Conservation (phyloP, 2,329 filamentous ascomycete species). For the Clarireedia paspali region DNA sequence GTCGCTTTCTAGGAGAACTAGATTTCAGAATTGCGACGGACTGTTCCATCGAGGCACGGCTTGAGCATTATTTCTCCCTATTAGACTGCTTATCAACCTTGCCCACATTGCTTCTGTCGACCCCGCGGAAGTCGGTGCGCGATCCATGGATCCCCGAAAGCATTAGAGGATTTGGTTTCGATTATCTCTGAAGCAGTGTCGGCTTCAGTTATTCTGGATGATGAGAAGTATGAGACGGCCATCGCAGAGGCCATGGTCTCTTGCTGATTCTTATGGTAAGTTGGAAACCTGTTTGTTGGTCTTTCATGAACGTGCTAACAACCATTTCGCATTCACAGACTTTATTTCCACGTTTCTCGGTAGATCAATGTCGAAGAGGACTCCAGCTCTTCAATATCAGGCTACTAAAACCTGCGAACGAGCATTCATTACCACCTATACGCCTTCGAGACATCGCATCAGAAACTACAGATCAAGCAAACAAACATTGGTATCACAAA, state of each 20-base stretch:
- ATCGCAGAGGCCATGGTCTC: conserved; percentile 19
- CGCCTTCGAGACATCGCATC: neutral
- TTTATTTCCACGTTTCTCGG: conserved; percentile 26
- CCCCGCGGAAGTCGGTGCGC: neutral
- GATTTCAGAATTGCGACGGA: no score
- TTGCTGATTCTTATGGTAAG: conserved; percentile 29
- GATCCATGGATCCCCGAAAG: no score
- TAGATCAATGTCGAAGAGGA: conserved; percentile 7
- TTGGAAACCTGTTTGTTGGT: neutral
- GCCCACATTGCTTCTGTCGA: neutral
- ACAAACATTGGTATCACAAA: conserved; percentile 6
- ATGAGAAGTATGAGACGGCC: conserved; percentile 16
- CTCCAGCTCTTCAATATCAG: neutral
- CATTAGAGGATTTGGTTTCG: neutral
- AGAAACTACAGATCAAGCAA: conserved; percentile 1
- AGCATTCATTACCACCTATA: conserved; percentile 8
- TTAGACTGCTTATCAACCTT: no score
- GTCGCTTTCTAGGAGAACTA: no score
- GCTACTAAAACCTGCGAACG: conserved; percentile 5
- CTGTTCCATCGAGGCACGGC: no score
- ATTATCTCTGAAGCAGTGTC: neutral
- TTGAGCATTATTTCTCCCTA: no score
- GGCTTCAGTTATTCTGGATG: neutral
- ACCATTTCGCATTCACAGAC: conserved; percentile 15
- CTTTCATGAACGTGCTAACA: neutral